Evolutionary conservation across 2,329 filamentous ascomycete genomes (phyloP).

Genomic region (Alternaria tenuissima): DNA sequence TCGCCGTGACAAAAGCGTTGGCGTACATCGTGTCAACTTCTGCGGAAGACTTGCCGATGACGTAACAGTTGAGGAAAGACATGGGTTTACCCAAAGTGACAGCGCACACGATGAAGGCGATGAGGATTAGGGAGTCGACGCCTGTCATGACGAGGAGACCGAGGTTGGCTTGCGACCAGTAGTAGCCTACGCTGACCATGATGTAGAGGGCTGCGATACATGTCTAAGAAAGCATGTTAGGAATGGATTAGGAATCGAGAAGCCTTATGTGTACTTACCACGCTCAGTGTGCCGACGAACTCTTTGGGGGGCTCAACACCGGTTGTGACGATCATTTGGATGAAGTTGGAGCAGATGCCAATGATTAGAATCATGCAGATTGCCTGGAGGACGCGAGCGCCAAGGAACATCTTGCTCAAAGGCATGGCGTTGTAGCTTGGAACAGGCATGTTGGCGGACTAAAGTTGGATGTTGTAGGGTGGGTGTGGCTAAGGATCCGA

Average conservation of each 20-base stretch:
- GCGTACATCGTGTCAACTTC: slow-evolving; percentile 57
- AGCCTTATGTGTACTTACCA: slow-evolving; percentile 66
- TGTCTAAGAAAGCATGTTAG: slow-evolving; percentile 63
- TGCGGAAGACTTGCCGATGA: slow-evolving; percentile 58
- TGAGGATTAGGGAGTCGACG: slow-evolving; percentile 73
- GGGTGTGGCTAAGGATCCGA: slow-evolving; percentile 27
- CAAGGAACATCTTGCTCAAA: slow-evolving; percentile 79
- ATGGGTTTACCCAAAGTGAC: slow-evolving; percentile 82
- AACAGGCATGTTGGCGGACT: slow-evolving; percentile 58
- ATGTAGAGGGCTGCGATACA: slow-evolving; percentile 82
- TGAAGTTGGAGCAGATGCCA: slow-evolving; percentile 83
- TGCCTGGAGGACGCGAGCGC: slow-evolving; percentile 74
- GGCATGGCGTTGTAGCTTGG: slow-evolving; percentile 70
- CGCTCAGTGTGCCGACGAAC: slow-evolving; percentile 78
- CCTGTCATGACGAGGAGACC: slow-evolving; percentile 76
- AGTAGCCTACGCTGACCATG: slow-evolving; percentile 72
- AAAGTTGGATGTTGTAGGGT: slow-evolving; percentile 14
- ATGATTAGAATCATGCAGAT: slow-evolving; percentile 78
- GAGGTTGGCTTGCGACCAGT: slow-evolving; percentile 79
- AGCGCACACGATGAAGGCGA: slow-evolving; percentile 80
- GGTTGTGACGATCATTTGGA: slow-evolving; percentile 74
- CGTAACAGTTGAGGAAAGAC: slow-evolving; percentile 76
- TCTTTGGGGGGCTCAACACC: slow-evolving; percentile 73
- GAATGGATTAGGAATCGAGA: not conserved
- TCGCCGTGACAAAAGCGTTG: slow-evolving; percentile 62